Percentiles rank a stretch among this genome's conserved stretches.
These are phyloP conservation scores for Arachis hypogaea DNA, from an alignment of 306 rosid genomes.

Conservation along the genomic window DNA sequence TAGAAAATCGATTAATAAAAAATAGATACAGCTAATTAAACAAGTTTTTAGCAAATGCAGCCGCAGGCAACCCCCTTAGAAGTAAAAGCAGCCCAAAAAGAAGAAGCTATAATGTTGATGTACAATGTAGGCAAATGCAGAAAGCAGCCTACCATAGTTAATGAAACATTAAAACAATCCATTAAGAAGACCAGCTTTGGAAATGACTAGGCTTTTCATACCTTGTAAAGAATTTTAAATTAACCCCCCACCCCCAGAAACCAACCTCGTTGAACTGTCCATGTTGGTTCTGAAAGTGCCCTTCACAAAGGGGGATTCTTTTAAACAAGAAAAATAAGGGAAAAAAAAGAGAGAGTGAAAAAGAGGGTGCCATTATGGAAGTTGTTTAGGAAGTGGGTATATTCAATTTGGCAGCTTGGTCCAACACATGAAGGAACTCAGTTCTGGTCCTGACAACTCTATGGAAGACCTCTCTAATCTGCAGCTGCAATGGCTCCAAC, in stretches of 20 bases:
- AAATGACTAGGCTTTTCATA: background rate
- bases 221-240: conserved; percentile 1
- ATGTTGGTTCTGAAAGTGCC: background rate
- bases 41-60: background rate
- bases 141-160: conserved; percentile 13
- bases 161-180: conserved; percentile 13
- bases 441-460: conserved; percentile 82
- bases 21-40: too few relatives aligned
- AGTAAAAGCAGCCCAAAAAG: conserved; percentile 22
- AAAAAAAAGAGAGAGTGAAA: background rate
- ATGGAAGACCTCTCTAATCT: conserved; percentile 86
- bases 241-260: background rate
- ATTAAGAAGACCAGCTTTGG: conserved; percentile 22
- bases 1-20: too few relatives aligned
- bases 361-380: background rate
- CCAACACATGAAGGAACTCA: conserved; percentile 75
- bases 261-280: too few relatives aligned
- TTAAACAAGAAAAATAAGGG: background rate
- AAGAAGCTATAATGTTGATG: conserved; percentile 35
- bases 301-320: background rate
- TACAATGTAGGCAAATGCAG: conserved; percentile 43
- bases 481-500: conserved; percentile 82
- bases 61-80: background rate
- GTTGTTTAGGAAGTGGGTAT: conserved; percentile 46
- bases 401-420: conserved; percentile 62